Base-by-base conservation (phyloP, 1,284 basidiomycete genomes). In the Xerocomus minutiporus region DNA sequence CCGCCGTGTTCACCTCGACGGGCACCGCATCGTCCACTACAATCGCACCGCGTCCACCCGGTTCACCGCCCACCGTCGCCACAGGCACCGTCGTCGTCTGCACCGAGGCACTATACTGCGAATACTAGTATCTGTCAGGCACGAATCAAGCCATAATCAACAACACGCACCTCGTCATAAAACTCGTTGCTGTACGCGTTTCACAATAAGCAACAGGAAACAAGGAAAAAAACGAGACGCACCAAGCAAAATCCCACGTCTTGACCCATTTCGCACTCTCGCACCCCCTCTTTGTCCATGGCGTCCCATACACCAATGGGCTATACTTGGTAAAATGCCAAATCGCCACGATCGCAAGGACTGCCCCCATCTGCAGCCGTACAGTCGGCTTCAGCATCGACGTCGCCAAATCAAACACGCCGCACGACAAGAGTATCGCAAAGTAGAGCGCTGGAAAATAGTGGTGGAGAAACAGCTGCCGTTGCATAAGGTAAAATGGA, bases 381-480 rank as follows among this genome's bases (percentile, higher is more conserved):
- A 90, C 72, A 25, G 83, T 78, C 0, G 93, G 91, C 15, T 87
- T 79, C 8, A 98, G 73, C 1, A 80, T 80, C 29, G 87, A 87
- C 0, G 94, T 97, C 35, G 83, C 70, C 40, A 93, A 80, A 69
- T 99, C 97, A 63, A 98, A 97, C 1, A 91, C 77, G 2, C 78
- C 79, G 50, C 87, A 88, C 29, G 81, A 78, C 26, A 94, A 75
- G 8, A 99, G 80, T 59, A 98, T 85, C 20, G 92, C 86, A 66
- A 95, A 98, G 71, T 97, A 99, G 13, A 99, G 78, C 0, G 96
- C 93, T 0, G 95, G 95, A 70, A 97, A 88, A 70, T 98, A 97
- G 73, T 98, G 95, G 68, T 98, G 95, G 28, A 98, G 71, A 81
- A 98, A 98, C 43, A 98, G 83, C 67, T 99, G 96, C 25, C 96